phyloP scores from a whole-genome alignment of 768 basidiomycete genomes.

The Tylopilus cervinicoccineus region DNA sequence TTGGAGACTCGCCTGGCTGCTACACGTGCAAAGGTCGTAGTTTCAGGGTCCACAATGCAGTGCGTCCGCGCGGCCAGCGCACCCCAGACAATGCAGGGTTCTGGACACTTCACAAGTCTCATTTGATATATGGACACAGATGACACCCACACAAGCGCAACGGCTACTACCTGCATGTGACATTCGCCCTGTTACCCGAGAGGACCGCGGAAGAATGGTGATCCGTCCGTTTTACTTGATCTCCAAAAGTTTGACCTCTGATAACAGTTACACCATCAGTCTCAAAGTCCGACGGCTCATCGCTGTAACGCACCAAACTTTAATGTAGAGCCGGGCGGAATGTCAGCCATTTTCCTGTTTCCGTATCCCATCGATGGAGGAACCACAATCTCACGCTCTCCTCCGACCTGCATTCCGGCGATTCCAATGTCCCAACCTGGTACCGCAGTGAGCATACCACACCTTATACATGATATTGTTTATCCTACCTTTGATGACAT shows the following conservation, averaged over 20 bases:
- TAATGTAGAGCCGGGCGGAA: constrained; percentile 79
- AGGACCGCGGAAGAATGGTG: constrained; percentile 10
- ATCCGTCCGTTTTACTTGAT: constrained; percentile 47
- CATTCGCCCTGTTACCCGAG: constrained; percentile 6
- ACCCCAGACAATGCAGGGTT: constrained; percentile 22
- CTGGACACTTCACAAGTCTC: constrained; percentile 14
- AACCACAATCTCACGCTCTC: constrained; percentile 78
- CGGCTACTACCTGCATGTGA: constrained; percentile 20
- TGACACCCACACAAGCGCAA: constrained; percentile 12
- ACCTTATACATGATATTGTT: neutral
- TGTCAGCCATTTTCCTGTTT: constrained; percentile 49
- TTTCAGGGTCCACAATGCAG: constrained; percentile 23
- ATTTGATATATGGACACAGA: constrained; percentile 26
- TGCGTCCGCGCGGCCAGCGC: constrained; percentile 24
- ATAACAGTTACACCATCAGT: constrained; percentile 11
- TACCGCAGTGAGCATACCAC: constrained; percentile 2
- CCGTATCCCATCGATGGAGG: constrained; percentile 75
- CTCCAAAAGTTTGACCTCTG: constrained; percentile 70
- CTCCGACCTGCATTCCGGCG: constrained; percentile 86
- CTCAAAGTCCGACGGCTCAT: neutral
- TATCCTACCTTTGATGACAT: constrained; percentile 82
- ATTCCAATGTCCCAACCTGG: constrained; percentile 90
- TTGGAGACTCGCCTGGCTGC: constrained; percentile 4
- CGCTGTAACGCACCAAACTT: constrained; percentile 60
- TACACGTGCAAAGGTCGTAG: constrained; percentile 10